Evolutionary conservation across 768 basidiomycete genomes (phyloP).

Genomic region (Panaeolus papilionaceus): DNA sequence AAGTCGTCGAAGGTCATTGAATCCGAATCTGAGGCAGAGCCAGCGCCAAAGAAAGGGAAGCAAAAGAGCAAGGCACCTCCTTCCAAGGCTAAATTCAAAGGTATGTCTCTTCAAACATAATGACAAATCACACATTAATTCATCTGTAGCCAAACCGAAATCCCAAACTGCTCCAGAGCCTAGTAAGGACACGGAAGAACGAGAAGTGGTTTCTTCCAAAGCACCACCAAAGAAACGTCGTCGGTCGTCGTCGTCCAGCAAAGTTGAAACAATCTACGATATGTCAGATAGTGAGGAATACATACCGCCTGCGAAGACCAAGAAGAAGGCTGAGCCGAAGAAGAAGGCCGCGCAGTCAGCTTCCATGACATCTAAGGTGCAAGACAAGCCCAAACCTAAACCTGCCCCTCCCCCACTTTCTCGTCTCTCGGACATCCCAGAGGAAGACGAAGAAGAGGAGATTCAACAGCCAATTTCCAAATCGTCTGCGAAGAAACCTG

Average conservation of each 20-base stretch:
- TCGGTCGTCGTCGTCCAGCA: slow-evolving; percentile 1
- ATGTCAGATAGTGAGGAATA: slow-evolving; percentile 8
- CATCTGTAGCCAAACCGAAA: neutral
- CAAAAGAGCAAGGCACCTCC: slow-evolving; percentile 10
- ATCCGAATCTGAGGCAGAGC: neutral
- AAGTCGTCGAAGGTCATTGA: neutral
- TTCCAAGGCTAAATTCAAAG: slow-evolving; percentile 11
- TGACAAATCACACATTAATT: neutral
- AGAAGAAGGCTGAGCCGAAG: neutral
- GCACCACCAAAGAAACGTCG: slow-evolving; percentile 5
- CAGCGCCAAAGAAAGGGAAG: neutral
- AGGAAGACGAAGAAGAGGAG: slow-evolving; percentile 29
- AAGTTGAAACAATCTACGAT: slow-evolving; percentile 7
- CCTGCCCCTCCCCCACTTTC: slow-evolving; percentile 15
- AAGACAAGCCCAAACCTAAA: slow-evolving; percentile 18
- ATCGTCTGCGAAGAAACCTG: neutral
- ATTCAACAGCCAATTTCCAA: neutral
- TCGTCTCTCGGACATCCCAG: slow-evolving; percentile 24
- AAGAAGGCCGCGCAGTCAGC: neutral
- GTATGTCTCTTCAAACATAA: neutral
- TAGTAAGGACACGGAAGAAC: neutral
- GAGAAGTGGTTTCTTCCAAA: neutral
- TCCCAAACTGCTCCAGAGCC: neutral
- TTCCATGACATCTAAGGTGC: neutral
- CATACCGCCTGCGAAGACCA: neutral